Evolutionary conservation across 2,329 filamentous ascomycete species (phyloP).

Genomic region (Nectriaceae sp.): DNA sequence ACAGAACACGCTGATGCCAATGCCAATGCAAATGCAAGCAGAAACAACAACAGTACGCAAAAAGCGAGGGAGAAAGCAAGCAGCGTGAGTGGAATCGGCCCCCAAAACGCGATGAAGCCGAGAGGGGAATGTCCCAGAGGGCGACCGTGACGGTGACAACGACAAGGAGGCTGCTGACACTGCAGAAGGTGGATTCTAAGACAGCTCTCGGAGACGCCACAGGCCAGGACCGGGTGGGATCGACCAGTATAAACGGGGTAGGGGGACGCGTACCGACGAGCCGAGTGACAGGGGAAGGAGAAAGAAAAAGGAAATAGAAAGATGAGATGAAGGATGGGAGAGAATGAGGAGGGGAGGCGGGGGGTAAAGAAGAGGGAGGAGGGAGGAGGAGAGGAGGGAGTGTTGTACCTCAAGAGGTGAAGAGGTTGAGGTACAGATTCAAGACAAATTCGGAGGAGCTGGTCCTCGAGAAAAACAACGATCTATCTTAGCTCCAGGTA

Average conservation of each 20-base stretch:
- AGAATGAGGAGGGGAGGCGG: slow-evolving; percentile 11
- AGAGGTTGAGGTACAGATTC: slow-evolving; percentile 9
- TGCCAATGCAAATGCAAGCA: background rate
- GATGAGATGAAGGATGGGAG: slow-evolving; percentile 13
- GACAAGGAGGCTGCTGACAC: background rate
- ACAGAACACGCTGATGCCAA: background rate
- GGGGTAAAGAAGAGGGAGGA: slow-evolving; percentile 9
- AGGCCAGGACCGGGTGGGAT: background rate
- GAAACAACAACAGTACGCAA: background rate
- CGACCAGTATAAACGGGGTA: background rate
- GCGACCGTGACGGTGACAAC: background rate
- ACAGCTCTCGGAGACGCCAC: background rate
- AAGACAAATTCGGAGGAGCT: slow-evolving; percentile 12
- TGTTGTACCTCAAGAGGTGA: slow-evolving; percentile 15
- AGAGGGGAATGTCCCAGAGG: background rate
- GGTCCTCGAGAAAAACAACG: too few relatives aligned
- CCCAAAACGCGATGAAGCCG: background rate
- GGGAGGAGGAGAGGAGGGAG: slow-evolving; percentile 12
- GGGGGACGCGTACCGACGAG: slow-evolving; percentile 5
- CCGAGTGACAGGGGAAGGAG: slow-evolving; percentile 3
- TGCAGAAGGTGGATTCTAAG: slow-evolving; percentile 1
- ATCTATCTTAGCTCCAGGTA: too few relatives aligned
- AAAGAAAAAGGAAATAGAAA: slow-evolving; percentile 12
- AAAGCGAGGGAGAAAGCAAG: slow-evolving; percentile 10
- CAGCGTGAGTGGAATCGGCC: slow-evolving; percentile 11